Conservation (phyloP, 139 green algal species). For the Eudorina sp. region DNA sequence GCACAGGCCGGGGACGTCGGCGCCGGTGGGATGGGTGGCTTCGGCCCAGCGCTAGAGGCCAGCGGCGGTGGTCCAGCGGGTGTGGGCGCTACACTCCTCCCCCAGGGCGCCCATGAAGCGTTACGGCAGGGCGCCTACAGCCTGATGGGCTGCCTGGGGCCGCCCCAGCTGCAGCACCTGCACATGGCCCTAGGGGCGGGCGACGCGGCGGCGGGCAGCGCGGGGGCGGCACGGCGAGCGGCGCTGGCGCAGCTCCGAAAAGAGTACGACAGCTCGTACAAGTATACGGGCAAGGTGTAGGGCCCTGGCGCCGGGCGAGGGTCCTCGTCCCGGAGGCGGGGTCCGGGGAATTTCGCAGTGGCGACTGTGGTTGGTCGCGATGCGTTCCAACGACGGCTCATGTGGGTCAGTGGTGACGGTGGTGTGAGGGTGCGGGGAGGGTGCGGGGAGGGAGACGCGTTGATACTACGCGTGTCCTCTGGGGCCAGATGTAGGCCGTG, state of each 20-base stretch:
- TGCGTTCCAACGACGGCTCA: too few relatives aligned
- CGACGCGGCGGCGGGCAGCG: not conserved
- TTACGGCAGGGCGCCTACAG: slow-evolving; percentile 36
- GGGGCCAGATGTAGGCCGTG: too few relatives aligned
- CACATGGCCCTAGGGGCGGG: slow-evolving; percentile 47
- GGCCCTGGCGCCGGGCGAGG: too few relatives aligned
- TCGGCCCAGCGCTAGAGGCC: not conserved
- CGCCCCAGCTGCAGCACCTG: slow-evolving; percentile 61
- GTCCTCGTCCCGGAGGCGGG: too few relatives aligned
- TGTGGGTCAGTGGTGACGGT: too few relatives aligned
- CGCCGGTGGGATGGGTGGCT: too few relatives aligned
- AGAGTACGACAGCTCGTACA: slow-evolving; percentile 49
- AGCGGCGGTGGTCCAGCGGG: not conserved
- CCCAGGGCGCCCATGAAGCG: slow-evolving; percentile 14
- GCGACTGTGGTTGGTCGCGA: too few relatives aligned
- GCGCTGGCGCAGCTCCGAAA: slow-evolving; percentile 44
- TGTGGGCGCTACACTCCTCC: slow-evolving; percentile 17
- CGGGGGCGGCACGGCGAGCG: slow-evolving; percentile 35
- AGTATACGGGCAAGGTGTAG: slow-evolving; percentile 61
- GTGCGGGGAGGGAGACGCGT: too few relatives aligned
- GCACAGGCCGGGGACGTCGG: too few relatives aligned
- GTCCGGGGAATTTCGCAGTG: too few relatives aligned
- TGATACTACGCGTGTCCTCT: too few relatives aligned
- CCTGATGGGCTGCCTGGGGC: slow-evolving; percentile 34
- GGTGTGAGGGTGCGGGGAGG: too few relatives aligned